These are phyloP conservation scores for Calonectria pseudoreteaudii DNA, from an alignment of 2,329 filamentous ascomycete species.

Conservation along the genomic window DNA sequence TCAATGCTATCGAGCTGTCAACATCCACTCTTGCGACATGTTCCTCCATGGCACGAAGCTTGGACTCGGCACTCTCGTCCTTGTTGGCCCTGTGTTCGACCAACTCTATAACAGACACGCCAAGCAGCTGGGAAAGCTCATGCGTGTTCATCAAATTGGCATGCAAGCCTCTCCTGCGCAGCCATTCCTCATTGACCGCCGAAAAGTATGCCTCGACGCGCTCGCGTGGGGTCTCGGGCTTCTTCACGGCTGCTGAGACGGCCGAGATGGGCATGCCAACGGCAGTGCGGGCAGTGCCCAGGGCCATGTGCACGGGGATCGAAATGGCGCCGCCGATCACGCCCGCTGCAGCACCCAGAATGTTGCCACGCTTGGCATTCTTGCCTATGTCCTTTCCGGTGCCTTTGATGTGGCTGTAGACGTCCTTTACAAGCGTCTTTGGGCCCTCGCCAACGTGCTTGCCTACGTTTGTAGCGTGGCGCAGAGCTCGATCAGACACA, in stretches of 20 bases:
- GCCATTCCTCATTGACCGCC: conserved; percentile 58
- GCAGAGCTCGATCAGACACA: conserved; percentile 56
- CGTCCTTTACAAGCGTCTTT: conserved; percentile 49
- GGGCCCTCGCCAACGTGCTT: conserved; percentile 51
- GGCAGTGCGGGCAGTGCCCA: conserved; percentile 51
- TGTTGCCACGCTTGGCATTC: conserved; percentile 53
- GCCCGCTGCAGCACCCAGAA: conserved; percentile 52
- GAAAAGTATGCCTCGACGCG: conserved; percentile 55
- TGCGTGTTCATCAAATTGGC: conserved; percentile 51
- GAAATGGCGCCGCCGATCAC: conserved; percentile 52
- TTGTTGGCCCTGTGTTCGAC: conserved; percentile 50
- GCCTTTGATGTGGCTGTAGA: conserved; percentile 50
- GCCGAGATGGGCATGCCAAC: conserved; percentile 49
- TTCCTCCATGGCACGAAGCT: conserved; percentile 41
- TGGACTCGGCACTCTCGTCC: conserved; percentile 28
- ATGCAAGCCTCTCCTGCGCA: conserved; percentile 52
- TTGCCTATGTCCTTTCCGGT: conserved; percentile 51
- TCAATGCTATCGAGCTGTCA: conserved; percentile 36
- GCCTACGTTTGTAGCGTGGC: conserved; percentile 56
- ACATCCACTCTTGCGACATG: conserved; percentile 47
- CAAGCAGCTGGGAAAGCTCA: conserved; percentile 44
- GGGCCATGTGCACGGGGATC: conserved; percentile 52
- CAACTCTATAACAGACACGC: conserved; percentile 51
- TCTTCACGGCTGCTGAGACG: conserved; percentile 48
- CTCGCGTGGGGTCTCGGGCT: conserved; percentile 55